Evolutionary conservation across 257 asterid genomes (phyloP).

Genomic region (Solanum lignicaule): DNA sequence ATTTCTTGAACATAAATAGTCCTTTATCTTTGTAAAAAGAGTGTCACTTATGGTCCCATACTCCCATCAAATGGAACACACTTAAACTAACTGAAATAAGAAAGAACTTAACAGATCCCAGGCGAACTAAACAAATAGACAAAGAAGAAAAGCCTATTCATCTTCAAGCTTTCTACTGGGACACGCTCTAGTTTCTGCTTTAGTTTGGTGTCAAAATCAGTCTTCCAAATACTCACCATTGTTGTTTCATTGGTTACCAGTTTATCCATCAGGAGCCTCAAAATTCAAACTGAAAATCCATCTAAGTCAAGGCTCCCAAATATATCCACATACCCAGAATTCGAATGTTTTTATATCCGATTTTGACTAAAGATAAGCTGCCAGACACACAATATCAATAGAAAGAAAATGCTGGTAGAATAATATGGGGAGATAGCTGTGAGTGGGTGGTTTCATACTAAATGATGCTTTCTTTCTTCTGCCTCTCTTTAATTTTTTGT

Average conservation of each 20-base stretch:
- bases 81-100: background rate
- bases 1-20: background rate
- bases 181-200: background rate
- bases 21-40: background rate
- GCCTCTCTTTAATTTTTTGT: background rate
- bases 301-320: background rate
- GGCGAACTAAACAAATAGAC: background rate
- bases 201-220: background rate
- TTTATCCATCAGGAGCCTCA: background rate
- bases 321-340: background rate
- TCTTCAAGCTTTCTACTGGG: background rate
- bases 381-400: background rate
- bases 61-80: background rate
- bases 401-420: background rate
- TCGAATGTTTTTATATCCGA: background rate
- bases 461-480: background rate
- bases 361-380: background rate
- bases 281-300: background rate
- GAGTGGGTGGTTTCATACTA: background rate
- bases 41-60: background rate
- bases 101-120: background rate
- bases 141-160: background rate
- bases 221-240: background rate
- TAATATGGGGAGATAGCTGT: background rate
- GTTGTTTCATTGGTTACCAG: background rate